Conservation (phyloP, 1,284 basidiomycete genomes). For the Volvariella volvacea region DNA sequence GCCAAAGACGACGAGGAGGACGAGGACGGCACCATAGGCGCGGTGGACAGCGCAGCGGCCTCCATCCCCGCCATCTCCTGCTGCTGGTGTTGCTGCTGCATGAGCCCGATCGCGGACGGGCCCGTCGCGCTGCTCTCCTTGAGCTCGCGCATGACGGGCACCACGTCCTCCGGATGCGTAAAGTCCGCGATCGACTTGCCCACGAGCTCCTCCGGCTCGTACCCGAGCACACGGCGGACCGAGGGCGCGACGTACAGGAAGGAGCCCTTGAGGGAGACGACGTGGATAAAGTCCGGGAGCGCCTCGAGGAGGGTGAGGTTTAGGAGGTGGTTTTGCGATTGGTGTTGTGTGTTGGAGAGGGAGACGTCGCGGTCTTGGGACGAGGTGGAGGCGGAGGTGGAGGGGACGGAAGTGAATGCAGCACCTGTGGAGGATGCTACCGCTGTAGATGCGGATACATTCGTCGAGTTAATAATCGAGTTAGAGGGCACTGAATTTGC, state of each 20-base stretch:
- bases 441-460: no score
- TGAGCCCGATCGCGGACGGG: no score
- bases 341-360: conserved; percentile 10
- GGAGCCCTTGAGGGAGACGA: conserved; percentile 88
- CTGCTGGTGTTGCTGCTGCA: no score
- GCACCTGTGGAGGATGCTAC: no score
- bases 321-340: conserved; percentile 29
- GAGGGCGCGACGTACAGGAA: conserved; percentile 89
- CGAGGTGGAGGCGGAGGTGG: background rate
- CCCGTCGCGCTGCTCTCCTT: conserved; percentile 65
- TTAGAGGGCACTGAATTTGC: no score
- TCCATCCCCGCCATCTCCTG: background rate
- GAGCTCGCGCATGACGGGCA: conserved; percentile 87
- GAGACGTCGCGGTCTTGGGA: conserved; percentile 11
- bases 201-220: conserved; percentile 76
- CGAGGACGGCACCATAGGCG: conserved; percentile 3
- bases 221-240: conserved; percentile 72
- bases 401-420: background rate
- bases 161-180: conserved; percentile 85
- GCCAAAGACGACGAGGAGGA: no score
- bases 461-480: no score
- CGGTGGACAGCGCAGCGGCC: no score
- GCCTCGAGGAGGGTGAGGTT: conserved; percentile 66
- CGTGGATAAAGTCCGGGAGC: conserved; percentile 78
- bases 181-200: conserved; percentile 73